Percentiles rank a stretch among this genome's conserved stretches.
Conservation (phyloP, 768 basidiomycete species). For the Mycena pura region DNA sequence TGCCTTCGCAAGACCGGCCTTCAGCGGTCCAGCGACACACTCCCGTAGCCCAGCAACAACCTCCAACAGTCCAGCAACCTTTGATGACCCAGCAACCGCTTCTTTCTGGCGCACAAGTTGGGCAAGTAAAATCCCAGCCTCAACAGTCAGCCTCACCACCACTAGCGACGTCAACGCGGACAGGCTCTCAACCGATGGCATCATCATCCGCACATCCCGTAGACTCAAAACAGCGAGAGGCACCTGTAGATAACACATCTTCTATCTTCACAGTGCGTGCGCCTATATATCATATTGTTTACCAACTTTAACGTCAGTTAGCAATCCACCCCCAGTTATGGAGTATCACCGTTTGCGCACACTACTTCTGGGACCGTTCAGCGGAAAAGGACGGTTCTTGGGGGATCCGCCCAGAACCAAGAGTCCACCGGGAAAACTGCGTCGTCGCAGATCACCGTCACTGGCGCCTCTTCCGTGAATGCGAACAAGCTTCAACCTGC, state of each 20-base stretch:
- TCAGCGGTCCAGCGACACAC: too few relatives aligned
- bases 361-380: neutral
- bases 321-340: slow-evolving; percentile 11
- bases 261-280: neutral
- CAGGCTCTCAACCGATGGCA: neutral
- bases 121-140: neutral
- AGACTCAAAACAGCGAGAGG: neutral
- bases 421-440: too few relatives aligned
- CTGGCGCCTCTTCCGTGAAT: neutral
- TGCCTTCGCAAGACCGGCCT: too few relatives aligned
- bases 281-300: neutral
- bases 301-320: neutral
- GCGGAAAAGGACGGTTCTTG: neutral
- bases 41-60: neutral
- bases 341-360: slow-evolving; percentile 18
- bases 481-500: neutral
- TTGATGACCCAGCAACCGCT: neutral
- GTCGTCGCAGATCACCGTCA: too few relatives aligned
- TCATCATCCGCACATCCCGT: neutral
- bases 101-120: neutral
- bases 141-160: neutral
- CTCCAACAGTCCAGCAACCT: neutral
- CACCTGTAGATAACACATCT: neutral
- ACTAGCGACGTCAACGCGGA: too few relatives aligned
- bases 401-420: neutral